Evolutionary conservation across 2,329 filamentous ascomycete genomes (phyloP), one percentile per base, ranked within the genome.

Genomic region (Dactylellina haptotyla): DNA sequence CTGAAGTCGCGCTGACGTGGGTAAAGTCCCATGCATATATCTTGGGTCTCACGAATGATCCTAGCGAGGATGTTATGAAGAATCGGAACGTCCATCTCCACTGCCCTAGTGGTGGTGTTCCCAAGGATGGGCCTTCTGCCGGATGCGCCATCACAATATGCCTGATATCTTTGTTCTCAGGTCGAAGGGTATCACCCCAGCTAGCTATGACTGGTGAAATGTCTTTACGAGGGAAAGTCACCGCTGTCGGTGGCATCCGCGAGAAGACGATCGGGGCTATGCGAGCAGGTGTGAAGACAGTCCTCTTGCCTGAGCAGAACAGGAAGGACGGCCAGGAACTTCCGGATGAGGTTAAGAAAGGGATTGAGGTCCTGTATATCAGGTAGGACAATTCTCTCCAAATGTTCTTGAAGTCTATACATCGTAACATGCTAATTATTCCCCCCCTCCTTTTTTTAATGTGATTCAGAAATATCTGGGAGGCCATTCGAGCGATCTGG

Each of bases 201-300:
- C 89, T 99, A 81, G 95, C 95, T 45, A 99, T 99, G 95, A 99
- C 95, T 0, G 88, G 88, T 6, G 88, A 90, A 79, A 83, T 90
- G 57, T 77, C 76, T 61, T 87, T 99, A 25, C 87, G 95, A 43
- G 95, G 95, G 20, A 88, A 93, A 76, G 90, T 99, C 65, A 92
- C 95, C 82, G 92, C 94, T 25, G 95, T 99, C 46, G 65, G 95
- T 59, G 95, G 95, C 16, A 98, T 99, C 83, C 97, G 98, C 83
- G 94, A 99, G 87, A 99, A 99, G 82, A 85, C 98, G 59, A 98
- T 99, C 79, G 95, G 95, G 20, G 95, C 95, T 6, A 84, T 96
- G 79, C 87, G 94, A 63, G 95, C 95, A 1, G 95, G 95, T 26
- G 94, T 99, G 75, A 96, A 97, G 85, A 94, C 92, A 30, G 94